Conservation (phyloP, 164 flowering plant genomes). For the Malania oleifera region DNA sequence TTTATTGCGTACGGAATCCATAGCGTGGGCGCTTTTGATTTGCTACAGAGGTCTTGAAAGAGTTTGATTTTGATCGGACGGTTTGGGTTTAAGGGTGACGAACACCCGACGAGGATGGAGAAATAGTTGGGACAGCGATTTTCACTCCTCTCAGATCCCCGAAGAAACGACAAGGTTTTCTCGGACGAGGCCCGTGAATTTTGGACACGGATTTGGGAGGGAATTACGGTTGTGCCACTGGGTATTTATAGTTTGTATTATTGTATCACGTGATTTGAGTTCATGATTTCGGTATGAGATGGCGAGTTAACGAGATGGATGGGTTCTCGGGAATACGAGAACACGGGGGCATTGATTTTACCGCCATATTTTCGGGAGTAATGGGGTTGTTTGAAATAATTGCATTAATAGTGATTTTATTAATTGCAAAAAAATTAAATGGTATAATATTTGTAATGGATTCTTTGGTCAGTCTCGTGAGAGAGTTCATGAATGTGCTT, state of each 20-base stretch:
- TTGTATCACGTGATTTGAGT: constrained; percentile 24
- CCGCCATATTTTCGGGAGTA: neutral
- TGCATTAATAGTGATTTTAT: neutral
- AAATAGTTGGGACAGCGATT: constrained; percentile 5
- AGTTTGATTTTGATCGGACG: constrained; percentile 2
- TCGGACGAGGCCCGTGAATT: constrained; percentile 1
- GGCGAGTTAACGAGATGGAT: neutral
- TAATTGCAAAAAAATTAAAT: neutral
- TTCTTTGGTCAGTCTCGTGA: neutral
- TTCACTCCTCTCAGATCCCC: constrained; percentile 24
- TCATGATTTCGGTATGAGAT: constrained; percentile 15
- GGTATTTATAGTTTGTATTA: constrained; percentile 3
- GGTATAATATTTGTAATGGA: neutral
- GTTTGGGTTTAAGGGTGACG: neutral
- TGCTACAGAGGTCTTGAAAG: neutral
- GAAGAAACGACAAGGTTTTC: constrained; percentile 21
- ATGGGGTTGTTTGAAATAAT: neutral
- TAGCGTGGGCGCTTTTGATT: neutral
- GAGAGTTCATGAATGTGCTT: neutral
- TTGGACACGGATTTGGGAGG: neutral
- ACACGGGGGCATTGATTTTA: neutral
- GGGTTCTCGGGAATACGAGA: neutral
- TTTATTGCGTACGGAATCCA: neutral
- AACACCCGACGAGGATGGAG: neutral
- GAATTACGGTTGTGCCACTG: constrained; percentile 19